Evolutionary conservation across 768 basidiomycete genomes (phyloP), one percentile per base, ranked within the genome.

Genomic region (Boletales sp.): DNA sequence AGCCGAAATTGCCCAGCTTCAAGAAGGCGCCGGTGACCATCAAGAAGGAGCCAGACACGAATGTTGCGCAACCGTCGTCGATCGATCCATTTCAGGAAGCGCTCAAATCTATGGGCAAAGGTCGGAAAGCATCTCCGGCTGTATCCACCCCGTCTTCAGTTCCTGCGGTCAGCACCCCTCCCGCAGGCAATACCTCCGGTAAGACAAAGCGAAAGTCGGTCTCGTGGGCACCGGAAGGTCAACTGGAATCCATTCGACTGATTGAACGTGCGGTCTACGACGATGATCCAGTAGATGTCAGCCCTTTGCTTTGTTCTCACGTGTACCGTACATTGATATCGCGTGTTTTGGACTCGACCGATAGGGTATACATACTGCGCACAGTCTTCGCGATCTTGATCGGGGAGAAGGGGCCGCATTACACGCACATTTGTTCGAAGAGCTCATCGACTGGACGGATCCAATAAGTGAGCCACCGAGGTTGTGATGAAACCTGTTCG

Each of bases 261-360:
- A 93, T 93, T 72, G 88, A 91, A 73, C 81, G 79, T 62, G 90
- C 91, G 57, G 75, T 91, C 60, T 93, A 93, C 73, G 91, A 91
- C 60, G 90, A 91, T 69, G 91, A 92, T 76, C 81, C 83, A 61
- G 75, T 80, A 74, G 86, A 88, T 79, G 90, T 91, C 80, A 84
- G 88, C 81, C 60, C 62, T 60, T 59, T 73, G 72, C 67, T 73
- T 62, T 69, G 64, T 69, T 67, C 69, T 69, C 63, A 63, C 56
- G 59, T 59, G 59, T 73, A 75, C 65, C 62, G 60, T 74, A 81
- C 73, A 72, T 82, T 82, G 78, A 81, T 75, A 59, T 65, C 57
- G 67, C 62, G 60, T 63, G 65, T 65, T 63, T 50, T 59, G 61
- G 57, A 50, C 51, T 64, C 58, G 66, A 65, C 69, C 65, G 63